Base-by-base conservation (phyloP, 1,139 yeast species). In the Taphrina flavorubra region DNA sequence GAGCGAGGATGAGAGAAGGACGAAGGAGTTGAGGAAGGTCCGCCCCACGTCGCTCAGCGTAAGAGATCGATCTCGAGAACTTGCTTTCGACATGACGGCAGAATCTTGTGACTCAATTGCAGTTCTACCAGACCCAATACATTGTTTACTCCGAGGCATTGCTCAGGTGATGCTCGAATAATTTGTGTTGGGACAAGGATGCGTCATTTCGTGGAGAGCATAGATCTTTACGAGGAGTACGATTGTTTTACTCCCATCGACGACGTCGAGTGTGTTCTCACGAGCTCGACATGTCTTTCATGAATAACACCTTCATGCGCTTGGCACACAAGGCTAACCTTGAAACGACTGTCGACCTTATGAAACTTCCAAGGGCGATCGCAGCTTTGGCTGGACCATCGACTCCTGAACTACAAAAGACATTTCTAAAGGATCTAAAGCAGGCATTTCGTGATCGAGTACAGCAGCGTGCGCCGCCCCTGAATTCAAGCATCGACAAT, bases 311-410 rank as follows among this genome's bases (percentile, higher is more conserved):
- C 2, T 25, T 25, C 31, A 4, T 25, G 4, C 31, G 31, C 2
- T 25, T 25, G 31, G 4, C 4, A 25, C 31, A 25, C 31, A 25
- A 25, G 31, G 4, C 31, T 25, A n/a, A n/a, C n/a, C n/a, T n/a
- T n/a, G n/a, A n/a, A 25, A 25, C 31, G 31, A 25, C 31, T 25
- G 31, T 25, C 31, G 4, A 25, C 4, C 4, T 4, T 7, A 58
- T 58, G 62, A 58, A 44, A 47, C 51, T 58, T 6, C 62, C 62
- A 7, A 11, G 55, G 36, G 47, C 51, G 8, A 47, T 63, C 4
- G 61, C 61, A 18, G 51, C 60, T 5, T 59, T 63, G 31, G 51
- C 67, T 13, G 67, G 67, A 8, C 67, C 67, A 10, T 46, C 51
- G 36, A 46, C 67, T 16, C 55, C 59, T 34, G 61, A 63, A 18